Evolutionary conservation across 2,329 filamentous ascomycete genomes (phyloP).

Genomic region (Fusarium nodosum): DNA sequence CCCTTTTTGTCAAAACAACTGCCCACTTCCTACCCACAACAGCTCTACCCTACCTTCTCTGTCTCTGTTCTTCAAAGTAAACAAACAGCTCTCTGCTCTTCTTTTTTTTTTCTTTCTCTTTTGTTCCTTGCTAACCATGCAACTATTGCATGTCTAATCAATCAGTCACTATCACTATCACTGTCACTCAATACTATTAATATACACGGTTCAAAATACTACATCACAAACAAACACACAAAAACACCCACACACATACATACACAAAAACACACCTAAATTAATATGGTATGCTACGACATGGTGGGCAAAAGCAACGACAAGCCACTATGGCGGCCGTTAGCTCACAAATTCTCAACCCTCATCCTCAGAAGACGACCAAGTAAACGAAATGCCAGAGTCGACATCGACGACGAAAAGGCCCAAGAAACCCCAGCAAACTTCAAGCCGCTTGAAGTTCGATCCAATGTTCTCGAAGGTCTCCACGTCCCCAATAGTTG

Average conservation of each 20-base stretch:
- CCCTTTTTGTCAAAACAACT: constrained; percentile 35
- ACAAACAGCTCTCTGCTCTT: constrained; percentile 8
- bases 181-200: constrained; percentile 3
- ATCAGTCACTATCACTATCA: neutral
- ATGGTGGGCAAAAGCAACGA: constrained; percentile 28
- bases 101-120: neutral
- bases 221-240: neutral
- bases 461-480: constrained; percentile 21
- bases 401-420: neutral
- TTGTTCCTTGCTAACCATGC: constrained; percentile 5
- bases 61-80: constrained; percentile 5
- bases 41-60: neutral
- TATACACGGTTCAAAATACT: neutral
- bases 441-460: constrained; percentile 28
- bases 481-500: constrained; percentile 24
- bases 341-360: constrained; percentile 28
- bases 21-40: neutral
- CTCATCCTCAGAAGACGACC: constrained; percentile 14
- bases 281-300: constrained; percentile 16
- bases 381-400: constrained; percentile 21
- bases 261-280: neutral
- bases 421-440: neutral
- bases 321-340: constrained; percentile 28
- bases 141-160: constrained; percentile 1
- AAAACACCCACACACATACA: neutral